Conservation (phyloP, 75 land plant species). For the Pinus tabuliformis region DNA sequence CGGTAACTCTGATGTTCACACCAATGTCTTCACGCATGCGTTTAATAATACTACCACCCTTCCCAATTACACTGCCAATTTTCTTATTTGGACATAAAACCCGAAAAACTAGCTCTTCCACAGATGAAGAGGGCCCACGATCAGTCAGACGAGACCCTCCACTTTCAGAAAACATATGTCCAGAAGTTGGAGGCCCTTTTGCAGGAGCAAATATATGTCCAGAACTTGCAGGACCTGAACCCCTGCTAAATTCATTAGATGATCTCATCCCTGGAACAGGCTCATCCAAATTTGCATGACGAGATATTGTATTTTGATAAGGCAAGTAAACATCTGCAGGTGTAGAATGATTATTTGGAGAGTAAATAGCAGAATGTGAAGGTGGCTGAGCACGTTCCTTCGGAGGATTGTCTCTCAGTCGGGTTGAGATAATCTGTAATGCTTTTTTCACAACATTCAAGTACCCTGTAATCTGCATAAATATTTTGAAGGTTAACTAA, state of each 20-base stretch:
- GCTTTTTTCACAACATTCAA: constrained; percentile 61
- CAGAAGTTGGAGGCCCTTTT: constrained; percentile 7
- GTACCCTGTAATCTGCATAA: constrained; percentile 61
- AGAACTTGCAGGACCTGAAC: constrained; percentile 4
- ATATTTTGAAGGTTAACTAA: not conserved
- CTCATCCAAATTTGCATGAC: constrained; percentile 1
- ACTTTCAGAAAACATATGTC: constrained; percentile 12
- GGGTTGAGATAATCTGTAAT: constrained; percentile 44
- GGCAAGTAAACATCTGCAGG: constrained; percentile 15
- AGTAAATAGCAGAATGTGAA: constrained; percentile 1
- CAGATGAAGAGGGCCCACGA: constrained; percentile 3
- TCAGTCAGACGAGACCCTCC: constrained; percentile 6
- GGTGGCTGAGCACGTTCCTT: constrained; percentile 25
- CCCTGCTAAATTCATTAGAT: constrained; percentile 7
- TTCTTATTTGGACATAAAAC: constrained; percentile 67
- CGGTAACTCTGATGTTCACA: constrained; percentile 53
- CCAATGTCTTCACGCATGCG: constrained; percentile 66
- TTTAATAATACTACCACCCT: constrained; percentile 62
- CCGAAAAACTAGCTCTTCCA: constrained; percentile 58
- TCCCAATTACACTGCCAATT: constrained; percentile 82
- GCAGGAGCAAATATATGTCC: constrained; percentile 11
- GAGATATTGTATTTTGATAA: constrained; percentile 6
- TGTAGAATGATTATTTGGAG: constrained; percentile 2
- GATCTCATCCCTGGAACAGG: constrained; percentile 12
- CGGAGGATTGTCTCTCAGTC: constrained; percentile 49